phyloP scores from a whole-genome alignment of 306 rosid species.

The Glycine soja region DNA sequence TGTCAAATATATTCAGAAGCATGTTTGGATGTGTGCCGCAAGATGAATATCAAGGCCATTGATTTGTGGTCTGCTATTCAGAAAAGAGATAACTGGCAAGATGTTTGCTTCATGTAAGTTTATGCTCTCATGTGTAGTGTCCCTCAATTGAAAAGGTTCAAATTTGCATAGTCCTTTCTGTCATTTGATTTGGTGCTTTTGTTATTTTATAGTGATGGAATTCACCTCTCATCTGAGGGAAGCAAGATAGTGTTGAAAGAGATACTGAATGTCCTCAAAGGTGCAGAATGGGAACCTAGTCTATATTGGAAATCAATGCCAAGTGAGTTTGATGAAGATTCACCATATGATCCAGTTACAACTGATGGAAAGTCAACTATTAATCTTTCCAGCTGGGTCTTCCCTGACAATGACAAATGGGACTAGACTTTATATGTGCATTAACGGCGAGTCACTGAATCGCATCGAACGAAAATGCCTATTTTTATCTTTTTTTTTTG shows the following conservation, averaged over 20 bases:
- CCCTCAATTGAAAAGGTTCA: not conserved
- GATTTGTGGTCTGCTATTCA: constrained; percentile 69
- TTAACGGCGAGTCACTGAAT: too few species aligned
- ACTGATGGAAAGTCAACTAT: constrained; percentile 49
- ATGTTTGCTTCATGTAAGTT: constrained; percentile 69
- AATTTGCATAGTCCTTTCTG: not conserved
- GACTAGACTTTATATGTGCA: not conserved
- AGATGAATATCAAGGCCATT: constrained; percentile 61
- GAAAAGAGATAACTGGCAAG: constrained; percentile 59
- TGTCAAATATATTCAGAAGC: constrained; percentile 70
- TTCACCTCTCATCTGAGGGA: constrained; percentile 67
- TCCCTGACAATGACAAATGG: not conserved
- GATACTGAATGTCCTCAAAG: constrained; percentile 59
- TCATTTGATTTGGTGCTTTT: constrained; percentile 2
- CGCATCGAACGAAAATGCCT: too few species aligned
- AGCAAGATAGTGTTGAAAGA: constrained; percentile 65
- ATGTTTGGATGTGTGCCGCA: constrained; percentile 59
- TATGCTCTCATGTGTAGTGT: not conserved
- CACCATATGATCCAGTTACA: constrained; percentile 47
- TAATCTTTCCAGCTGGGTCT: constrained; percentile 19
- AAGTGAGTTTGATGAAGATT: constrained; percentile 62
- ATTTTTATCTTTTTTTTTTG: too few species aligned
- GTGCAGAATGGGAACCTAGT: constrained; percentile 73
- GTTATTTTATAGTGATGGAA: constrained; percentile 62
- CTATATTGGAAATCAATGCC: constrained; percentile 59